Evolutionary conservation across 164 flowering plant genomes (phyloP).

Genomic region (Stephania japonica): DNA sequence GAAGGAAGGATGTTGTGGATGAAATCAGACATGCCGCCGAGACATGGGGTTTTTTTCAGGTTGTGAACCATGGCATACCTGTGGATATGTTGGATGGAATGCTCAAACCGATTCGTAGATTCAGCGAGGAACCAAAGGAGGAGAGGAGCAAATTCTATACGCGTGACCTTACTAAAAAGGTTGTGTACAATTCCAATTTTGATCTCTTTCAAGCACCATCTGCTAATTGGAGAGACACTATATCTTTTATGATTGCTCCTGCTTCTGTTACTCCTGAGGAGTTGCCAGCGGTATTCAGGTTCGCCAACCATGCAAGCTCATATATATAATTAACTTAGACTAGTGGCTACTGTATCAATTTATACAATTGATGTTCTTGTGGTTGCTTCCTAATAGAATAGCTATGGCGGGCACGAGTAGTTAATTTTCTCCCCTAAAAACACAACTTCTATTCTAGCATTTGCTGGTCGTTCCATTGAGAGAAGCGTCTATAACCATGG

Average conservation of each 20-base stretch:
- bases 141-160: neutral
- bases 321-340: too few species aligned
- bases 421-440: too few species aligned
- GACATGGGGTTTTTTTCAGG: conserved; percentile 20
- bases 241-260: neutral
- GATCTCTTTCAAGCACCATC: conserved; percentile 13
- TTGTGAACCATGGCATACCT: conserved; percentile 20
- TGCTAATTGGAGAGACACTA: conserved; percentile 19
- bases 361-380: too few species aligned
- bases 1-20: conserved; percentile 6
- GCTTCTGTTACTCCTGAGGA: too few species aligned
- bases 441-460: too few species aligned
- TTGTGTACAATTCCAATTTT: conserved; percentile 1
- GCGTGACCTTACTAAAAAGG: neutral
- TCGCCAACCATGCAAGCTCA: too few species aligned
- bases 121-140: conserved; percentile 18
- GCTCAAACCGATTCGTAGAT: conserved; percentile 6
- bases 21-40: conserved; percentile 2
- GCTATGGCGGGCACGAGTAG: too few species aligned
- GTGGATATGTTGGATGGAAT: conserved; percentile 12
- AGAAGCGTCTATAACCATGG: too few species aligned
- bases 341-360: too few species aligned
- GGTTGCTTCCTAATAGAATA: too few species aligned
- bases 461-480: too few species aligned
- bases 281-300: too few species aligned